These are phyloP conservation scores for Eucalyptus cloeziana DNA, from an alignment of 345 rosid genomes.

Conservation along the genomic window DNA sequence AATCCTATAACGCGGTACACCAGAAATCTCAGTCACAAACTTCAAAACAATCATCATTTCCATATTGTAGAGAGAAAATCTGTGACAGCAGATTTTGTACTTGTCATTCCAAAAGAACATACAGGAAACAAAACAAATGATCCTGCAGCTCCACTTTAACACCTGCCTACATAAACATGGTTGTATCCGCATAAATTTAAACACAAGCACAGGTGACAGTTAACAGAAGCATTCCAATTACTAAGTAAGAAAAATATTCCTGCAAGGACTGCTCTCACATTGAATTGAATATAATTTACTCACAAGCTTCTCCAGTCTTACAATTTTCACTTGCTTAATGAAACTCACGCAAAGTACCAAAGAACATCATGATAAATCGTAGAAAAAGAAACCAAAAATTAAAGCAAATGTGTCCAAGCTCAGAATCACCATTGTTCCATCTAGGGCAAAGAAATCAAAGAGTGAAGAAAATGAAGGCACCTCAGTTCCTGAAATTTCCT, in stretches of 20 bases:
- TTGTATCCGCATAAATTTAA: neutral
- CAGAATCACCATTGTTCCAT: neutral
- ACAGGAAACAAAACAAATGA: neutral
- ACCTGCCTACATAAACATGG: neutral
- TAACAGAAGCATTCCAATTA: neutral
- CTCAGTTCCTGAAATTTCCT: conserved; percentile 73
- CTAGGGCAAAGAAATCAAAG: neutral
- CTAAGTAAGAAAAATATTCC: neutral
- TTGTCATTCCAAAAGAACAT: neutral
- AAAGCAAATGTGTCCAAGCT: neutral
- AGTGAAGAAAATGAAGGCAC: conserved; percentile 9
- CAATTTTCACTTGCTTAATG: neutral
- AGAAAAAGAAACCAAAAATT: neutral
- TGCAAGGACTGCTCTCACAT: neutral
- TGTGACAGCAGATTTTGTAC: neutral
- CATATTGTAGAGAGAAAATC: neutral
- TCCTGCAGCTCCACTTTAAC: neutral
- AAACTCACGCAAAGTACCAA: neutral
- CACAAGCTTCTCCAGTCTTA: neutral
- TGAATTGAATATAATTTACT: neutral
- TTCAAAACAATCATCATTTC: neutral
- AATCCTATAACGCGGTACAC: neutral
- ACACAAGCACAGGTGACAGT: neutral
- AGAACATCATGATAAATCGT: neutral
- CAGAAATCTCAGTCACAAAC: neutral